Evolutionary conservation across 768 basidiomycete genomes (phyloP).

Genomic region (Cystofilobasidium bisporidii): DNA sequence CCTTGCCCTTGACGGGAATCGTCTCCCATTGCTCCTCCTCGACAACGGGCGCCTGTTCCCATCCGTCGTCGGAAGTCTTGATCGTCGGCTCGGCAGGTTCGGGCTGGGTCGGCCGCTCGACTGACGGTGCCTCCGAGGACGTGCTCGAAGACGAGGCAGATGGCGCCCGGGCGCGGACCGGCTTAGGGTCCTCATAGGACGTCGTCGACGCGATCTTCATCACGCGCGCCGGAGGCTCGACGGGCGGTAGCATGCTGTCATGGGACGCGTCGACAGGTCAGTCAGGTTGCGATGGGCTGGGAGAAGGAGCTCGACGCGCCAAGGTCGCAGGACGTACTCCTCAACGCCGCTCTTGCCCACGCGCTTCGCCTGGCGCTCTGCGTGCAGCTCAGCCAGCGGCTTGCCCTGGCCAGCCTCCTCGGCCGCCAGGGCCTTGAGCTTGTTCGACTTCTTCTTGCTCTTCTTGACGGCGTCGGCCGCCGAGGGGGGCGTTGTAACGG

Average conservation of each 20-base stretch:
- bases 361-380: slow-evolving; percentile 16
- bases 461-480: background rate
- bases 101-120: background rate
- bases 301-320: too few relatives aligned
- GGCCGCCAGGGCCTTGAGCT: background rate
- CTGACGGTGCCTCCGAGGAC: background rate
- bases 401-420: slow-evolving; percentile 4
- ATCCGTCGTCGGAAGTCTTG: background rate
- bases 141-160: slow-evolving; percentile 3
- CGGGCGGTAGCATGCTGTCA: slow-evolving; percentile 24
- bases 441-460: slow-evolving; percentile 12
- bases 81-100: background rate
- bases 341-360: slow-evolving; percentile 15
- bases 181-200: background rate
- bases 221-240: slow-evolving; percentile 18
- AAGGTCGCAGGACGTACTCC: slow-evolving; percentile 6
- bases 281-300: background rate
- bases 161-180: background rate
- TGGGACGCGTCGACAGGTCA: background rate
- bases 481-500: background rate
- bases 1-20: slow-evolving; percentile 18
- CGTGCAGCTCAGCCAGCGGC: slow-evolving; percentile 10
- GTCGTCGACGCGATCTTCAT: slow-evolving; percentile 21
- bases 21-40: slow-evolving; percentile 20
- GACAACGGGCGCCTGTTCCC: slow-evolving; percentile 15